phyloP scores from a whole-genome alignment of 805 yeast species.

The Suhomyces xylopsoci region DNA sequence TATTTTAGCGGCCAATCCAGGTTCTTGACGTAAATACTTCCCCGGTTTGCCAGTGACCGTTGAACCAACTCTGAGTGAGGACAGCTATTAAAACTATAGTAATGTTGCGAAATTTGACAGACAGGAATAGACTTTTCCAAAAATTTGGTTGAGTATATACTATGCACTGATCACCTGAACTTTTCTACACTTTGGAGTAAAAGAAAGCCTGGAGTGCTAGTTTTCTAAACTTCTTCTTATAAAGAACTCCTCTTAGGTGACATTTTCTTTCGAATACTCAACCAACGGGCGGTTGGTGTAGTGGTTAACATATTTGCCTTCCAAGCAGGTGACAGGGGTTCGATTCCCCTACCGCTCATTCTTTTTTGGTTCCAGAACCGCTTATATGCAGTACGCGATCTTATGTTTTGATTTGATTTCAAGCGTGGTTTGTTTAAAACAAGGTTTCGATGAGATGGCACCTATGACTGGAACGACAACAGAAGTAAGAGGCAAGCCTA shows the following conservation, averaged over 20 bases:
- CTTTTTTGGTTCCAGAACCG: slow-evolving; percentile 2
- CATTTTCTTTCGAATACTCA: not conserved
- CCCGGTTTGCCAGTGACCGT: slow-evolving; percentile 1
- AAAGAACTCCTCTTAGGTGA: not conserved
- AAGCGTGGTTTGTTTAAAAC: not conserved
- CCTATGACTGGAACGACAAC: not conserved
- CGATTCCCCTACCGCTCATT: slow-evolving; percentile 87
- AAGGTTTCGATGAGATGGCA: not conserved
- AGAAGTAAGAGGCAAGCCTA: slow-evolving; percentile 5
- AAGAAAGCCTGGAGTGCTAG: no score
- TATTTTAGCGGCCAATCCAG: not conserved
- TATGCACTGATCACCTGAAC: not conserved
- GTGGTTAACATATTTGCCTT: slow-evolving; percentile 91
- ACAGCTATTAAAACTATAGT: slow-evolving; percentile 10
- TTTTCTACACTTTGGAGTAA: no score
- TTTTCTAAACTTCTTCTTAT: no score
- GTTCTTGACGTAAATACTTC: not conserved
- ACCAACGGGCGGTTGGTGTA: slow-evolving; percentile 75
- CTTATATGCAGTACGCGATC: slow-evolving; percentile 1
- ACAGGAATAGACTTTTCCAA: not conserved
- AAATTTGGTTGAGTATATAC: not conserved
- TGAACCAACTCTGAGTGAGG: slow-evolving; percentile 38
- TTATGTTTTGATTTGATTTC: not conserved
- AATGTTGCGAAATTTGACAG: not conserved
- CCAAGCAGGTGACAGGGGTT: slow-evolving; percentile 94